Conservation (phyloP, 2,329 filamentous ascomycete genomes). For the Pseudopyricularia javanii region DNA sequence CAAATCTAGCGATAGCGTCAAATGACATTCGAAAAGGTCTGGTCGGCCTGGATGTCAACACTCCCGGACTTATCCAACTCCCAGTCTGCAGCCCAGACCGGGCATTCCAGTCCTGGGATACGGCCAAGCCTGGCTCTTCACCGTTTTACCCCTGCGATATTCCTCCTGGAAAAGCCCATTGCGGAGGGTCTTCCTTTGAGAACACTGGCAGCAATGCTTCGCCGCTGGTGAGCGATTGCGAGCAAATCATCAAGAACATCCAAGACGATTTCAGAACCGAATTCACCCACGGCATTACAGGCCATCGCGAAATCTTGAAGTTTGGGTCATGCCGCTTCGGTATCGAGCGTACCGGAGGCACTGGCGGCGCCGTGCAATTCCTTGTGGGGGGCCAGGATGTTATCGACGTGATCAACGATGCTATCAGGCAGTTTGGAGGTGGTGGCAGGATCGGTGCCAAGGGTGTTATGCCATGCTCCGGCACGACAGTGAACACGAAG, state of each 20-base stretch:
- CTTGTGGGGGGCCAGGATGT: slow-evolving; percentile 21
- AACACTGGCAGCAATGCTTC: slow-evolving; percentile 20
- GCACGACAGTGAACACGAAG: slow-evolving; percentile 5
- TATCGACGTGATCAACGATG: slow-evolving; percentile 19
- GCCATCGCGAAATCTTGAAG: slow-evolving; percentile 13
- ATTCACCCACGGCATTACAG: slow-evolving; percentile 4
- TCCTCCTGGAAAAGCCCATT: slow-evolving; percentile 12
- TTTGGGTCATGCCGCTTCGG: slow-evolving; percentile 20
- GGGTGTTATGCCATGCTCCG: slow-evolving; percentile 18
- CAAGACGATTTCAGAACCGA: slow-evolving; percentile 10
- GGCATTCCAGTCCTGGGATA: slow-evolving; percentile 19
- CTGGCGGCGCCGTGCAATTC: slow-evolving; percentile 16
- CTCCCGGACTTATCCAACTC: slow-evolving; percentile 21
- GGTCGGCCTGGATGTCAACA: slow-evolving; percentile 16
- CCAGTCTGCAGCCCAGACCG: slow-evolving; percentile 22
- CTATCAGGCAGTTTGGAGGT: slow-evolving; percentile 15
- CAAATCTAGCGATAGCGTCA: not conserved
- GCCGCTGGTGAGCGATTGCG: slow-evolving; percentile 20
- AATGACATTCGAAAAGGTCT: slow-evolving; percentile 8
- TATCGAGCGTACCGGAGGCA: slow-evolving; percentile 11
- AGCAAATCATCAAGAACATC: slow-evolving; percentile 20
- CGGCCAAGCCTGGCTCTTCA: slow-evolving; percentile 7
- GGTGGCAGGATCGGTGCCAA: slow-evolving; percentile 19
- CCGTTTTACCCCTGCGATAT: slow-evolving; percentile 21
- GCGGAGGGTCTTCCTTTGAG: slow-evolving; percentile 17